These are phyloP conservation scores for Haematococcus lacustris DNA, from an alignment of 139 green algal species.

Conservation along the genomic window DNA sequence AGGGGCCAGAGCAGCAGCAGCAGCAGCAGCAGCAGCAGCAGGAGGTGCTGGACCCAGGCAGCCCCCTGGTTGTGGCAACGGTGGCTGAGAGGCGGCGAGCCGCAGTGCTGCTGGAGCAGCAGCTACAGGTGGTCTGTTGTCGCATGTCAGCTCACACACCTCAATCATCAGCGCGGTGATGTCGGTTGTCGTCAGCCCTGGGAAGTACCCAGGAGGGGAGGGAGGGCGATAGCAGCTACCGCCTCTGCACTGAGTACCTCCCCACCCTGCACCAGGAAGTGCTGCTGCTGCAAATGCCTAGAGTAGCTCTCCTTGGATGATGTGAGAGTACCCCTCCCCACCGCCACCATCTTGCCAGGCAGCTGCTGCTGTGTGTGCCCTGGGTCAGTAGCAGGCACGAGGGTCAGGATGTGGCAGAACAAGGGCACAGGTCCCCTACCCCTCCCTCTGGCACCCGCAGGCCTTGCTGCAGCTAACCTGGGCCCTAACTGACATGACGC, in stretches of 20 bases:
- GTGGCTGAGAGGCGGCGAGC: constrained; percentile 25
- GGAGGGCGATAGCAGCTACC: background rate
- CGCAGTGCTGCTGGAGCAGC: constrained; percentile 29
- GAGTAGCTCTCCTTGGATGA: too few relatives aligned
- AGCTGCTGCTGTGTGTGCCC: too few relatives aligned
- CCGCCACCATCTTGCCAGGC: too few relatives aligned
- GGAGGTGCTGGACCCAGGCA: constrained; percentile 10
- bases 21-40: constrained; percentile 6
- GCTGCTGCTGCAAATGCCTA: too few relatives aligned
- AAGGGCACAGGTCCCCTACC: too few relatives aligned
- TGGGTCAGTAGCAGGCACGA: too few relatives aligned
- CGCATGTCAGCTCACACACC: background rate
- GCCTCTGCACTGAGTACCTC: background rate
- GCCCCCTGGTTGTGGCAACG: constrained; percentile 15
- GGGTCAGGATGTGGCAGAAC: too few relatives aligned
- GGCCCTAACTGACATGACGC: too few relatives aligned
- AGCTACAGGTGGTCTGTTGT: constrained; percentile 33
- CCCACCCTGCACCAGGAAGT: too few relatives aligned
- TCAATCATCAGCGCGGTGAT: background rate
- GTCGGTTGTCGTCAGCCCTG: background rate
- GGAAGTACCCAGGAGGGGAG: background rate
- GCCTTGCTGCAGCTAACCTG: too few relatives aligned
- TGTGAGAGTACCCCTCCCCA: too few relatives aligned
- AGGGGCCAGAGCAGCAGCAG: background rate
- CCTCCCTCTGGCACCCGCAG: too few relatives aligned